Percentiles rank a stretch among this genome's conserved stretches.
Conservation (phyloP, 176 grass and related monocot genomes). For the Dendrocalamus sinicus region DNA sequence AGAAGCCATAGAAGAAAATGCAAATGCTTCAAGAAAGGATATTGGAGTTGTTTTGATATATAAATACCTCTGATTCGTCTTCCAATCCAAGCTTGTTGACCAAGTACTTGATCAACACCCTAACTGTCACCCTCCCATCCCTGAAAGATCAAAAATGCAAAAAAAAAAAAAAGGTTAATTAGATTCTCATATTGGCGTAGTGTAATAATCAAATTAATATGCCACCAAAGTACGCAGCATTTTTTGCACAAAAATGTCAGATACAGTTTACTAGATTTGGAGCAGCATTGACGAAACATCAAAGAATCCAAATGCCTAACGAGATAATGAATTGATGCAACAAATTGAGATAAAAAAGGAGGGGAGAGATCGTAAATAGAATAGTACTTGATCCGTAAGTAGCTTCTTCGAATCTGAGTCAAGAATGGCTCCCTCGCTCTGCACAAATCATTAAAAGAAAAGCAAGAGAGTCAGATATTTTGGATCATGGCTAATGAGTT, state of each 20-base stretch:
- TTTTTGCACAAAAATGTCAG: background rate
- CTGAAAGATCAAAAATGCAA: constrained; percentile 42
- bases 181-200: background rate
- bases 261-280: background rate
- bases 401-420: constrained; percentile 94
- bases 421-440: constrained; percentile 86
- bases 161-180: background rate
- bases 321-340: background rate
- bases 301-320: constrained; percentile 42
- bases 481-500: no score
- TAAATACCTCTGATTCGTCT: constrained; percentile 83
- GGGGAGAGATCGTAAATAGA: background rate
- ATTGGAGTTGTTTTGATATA: background rate
- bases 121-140: constrained; percentile 77
- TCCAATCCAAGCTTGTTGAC: constrained; percentile 71
- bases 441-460: constrained; percentile 46
- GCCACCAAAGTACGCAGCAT: background rate
- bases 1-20: constrained; percentile 9
- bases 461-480: constrained; percentile 19
- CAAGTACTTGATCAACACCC: constrained; percentile 87
- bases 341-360: constrained; percentile 2
- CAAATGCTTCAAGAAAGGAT: constrained; percentile 28
- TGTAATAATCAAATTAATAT: background rate
- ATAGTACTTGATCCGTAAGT: constrained; percentile 87
- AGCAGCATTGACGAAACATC: background rate